Conservation (phyloP, 1,284 basidiomycete species). For the Leccinum subspadiceum region DNA sequence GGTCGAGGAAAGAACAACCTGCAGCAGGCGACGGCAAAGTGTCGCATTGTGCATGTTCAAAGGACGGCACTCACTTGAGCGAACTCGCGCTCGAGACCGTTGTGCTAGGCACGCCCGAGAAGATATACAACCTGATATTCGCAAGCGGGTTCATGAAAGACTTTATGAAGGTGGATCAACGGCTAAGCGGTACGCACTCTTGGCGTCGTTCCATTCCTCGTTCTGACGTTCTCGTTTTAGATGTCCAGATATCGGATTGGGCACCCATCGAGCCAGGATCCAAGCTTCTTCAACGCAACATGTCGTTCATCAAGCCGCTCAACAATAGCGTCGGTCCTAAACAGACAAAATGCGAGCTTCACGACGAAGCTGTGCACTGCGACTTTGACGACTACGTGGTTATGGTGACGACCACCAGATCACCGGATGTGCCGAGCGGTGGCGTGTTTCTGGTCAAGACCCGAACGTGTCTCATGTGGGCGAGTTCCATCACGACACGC, state of each 20-base stretch:
- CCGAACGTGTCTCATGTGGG: constrained; percentile 93
- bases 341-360: constrained; percentile 92
- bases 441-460: constrained; percentile 93
- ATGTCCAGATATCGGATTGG: constrained; percentile 94
- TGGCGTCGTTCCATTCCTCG: not conserved
- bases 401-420: constrained; percentile 87
- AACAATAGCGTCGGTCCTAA: constrained; percentile 88
- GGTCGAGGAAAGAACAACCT: constrained; percentile 8
- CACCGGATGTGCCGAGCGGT: constrained; percentile 94
- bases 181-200: constrained; percentile 70
- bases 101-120: constrained; percentile 89
- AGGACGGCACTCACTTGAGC: constrained; percentile 67
- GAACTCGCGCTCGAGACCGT: constrained; percentile 78
- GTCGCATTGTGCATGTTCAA: constrained; percentile 78
- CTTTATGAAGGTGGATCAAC: constrained; percentile 88
- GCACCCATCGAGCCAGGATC: constrained; percentile 61
- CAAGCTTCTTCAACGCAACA: constrained; percentile 76
- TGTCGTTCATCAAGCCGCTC: constrained; percentile 96
- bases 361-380: constrained; percentile 78
- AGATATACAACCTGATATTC: constrained; percentile 95
- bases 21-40: constrained; percentile 38
- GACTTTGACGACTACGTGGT: constrained; percentile 86
- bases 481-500: constrained; percentile 71
- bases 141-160: constrained; percentile 94
- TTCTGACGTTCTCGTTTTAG: constrained; percentile 40